phyloP scores from a whole-genome alignment of 768 basidiomycete species.

The Boletus rufocinnamomeus region DNA sequence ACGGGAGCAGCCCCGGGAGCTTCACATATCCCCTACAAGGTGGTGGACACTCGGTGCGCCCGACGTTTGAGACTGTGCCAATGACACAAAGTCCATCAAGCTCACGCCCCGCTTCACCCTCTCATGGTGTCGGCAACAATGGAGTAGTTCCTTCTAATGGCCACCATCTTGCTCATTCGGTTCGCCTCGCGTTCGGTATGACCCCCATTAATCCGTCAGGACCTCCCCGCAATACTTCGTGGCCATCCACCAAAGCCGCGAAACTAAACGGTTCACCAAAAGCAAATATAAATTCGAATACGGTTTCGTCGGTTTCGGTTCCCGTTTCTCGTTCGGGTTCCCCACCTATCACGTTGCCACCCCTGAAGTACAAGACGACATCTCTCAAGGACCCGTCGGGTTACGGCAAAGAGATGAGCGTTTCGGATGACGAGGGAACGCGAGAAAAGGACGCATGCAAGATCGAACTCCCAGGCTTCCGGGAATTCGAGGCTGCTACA shows the following conservation, averaged over 20 bases:
- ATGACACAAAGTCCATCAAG: slow-evolving; percentile 49
- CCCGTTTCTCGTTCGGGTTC: slow-evolving; percentile 65
- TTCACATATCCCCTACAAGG: slow-evolving; percentile 41
- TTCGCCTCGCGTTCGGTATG: slow-evolving; percentile 90
- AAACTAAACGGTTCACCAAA: slow-evolving; percentile 15
- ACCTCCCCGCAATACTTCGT: slow-evolving; percentile 41
- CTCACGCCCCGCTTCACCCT: slow-evolving; percentile 65
- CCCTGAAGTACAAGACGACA: slow-evolving; percentile 51
- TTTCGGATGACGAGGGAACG: slow-evolving; percentile 25
- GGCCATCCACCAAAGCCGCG: slow-evolving; percentile 32
- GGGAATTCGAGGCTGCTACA: slow-evolving; percentile 60
- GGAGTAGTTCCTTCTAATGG: slow-evolving; percentile 39
- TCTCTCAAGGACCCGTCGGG: slow-evolving; percentile 12
- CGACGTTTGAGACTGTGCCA: slow-evolving; percentile 25
- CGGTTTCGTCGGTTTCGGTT: slow-evolving; percentile 29
- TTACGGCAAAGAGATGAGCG: slow-evolving; percentile 23
- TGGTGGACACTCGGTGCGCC: slow-evolving; percentile 18
- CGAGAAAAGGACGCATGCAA: slow-evolving; percentile 26
- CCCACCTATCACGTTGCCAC: slow-evolving; percentile 73
- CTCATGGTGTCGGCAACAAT: slow-evolving; percentile 37
- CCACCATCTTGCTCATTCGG: slow-evolving; percentile 78
- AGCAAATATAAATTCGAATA: slow-evolving; percentile 8
- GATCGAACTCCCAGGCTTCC: slow-evolving; percentile 63
- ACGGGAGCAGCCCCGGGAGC: slow-evolving; percentile 63
- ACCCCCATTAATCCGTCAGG: slow-evolving; percentile 63